Conservation (phyloP, 2,329 filamentous ascomycete genomes). For the Neopestalotiopsis sp. region DNA sequence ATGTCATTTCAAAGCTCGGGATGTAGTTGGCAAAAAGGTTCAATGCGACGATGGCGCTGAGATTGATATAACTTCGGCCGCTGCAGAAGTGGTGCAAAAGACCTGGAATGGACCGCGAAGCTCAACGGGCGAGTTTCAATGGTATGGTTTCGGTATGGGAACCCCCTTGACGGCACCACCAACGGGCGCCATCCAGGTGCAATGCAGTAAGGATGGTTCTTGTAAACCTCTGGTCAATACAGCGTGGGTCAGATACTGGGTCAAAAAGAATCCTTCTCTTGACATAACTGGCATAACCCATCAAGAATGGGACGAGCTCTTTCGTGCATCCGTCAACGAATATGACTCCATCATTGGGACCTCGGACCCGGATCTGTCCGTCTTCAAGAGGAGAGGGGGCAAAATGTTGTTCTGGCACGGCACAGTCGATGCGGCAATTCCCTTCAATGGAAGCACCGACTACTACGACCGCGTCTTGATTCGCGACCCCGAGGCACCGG, state of each 20-base stretch:
- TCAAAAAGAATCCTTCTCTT: background rate
- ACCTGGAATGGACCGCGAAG: constrained; percentile 15
- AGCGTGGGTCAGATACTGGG: background rate
- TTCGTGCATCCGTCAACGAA: background rate
- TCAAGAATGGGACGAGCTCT: background rate
- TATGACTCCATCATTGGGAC: constrained; percentile 8
- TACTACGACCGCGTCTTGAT: constrained; percentile 38
- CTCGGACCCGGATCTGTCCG: constrained; percentile 7
- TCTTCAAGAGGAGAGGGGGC: background rate
- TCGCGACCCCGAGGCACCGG: constrained; percentile 37
- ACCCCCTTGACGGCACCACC: constrained; percentile 10
- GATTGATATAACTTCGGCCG: constrained; percentile 40
- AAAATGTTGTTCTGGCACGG: constrained; percentile 14
- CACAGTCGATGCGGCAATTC: constrained; percentile 25
- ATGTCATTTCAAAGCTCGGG: constrained; percentile 45
- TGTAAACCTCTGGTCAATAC: background rate
- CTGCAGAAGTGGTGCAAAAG: constrained; percentile 33
- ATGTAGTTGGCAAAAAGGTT: constrained; percentile 40
- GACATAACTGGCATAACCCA: background rate
- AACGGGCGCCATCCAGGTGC: constrained; percentile 14
- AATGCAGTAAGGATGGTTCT: constrained; percentile 28
- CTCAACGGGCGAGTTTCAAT: constrained; percentile 17
- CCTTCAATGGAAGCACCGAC: constrained; percentile 34
- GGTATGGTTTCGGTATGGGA: constrained; percentile 24
- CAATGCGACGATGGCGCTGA: constrained; percentile 3